Conservation (phyloP, 2,329 filamentous ascomycete species). For the Epichloe elymi region DNA sequence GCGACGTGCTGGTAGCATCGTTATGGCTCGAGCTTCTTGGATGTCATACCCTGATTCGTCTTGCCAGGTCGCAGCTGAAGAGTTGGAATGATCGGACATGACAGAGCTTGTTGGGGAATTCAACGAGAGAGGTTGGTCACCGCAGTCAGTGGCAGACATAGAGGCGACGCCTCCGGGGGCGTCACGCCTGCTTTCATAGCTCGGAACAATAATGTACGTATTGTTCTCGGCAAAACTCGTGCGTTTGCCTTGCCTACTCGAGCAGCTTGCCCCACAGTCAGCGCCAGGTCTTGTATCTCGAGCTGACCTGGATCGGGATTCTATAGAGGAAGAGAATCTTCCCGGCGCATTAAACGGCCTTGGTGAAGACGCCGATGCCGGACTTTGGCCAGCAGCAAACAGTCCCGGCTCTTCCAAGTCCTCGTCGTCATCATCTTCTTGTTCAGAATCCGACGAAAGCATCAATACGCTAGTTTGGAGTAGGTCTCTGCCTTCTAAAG, state of each 20-base stretch:
- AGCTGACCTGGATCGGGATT: slow-evolving; percentile 6
- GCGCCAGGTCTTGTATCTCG: slow-evolving; percentile 4
- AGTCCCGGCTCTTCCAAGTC: slow-evolving; percentile 1
- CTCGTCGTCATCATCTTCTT: slow-evolving; percentile 22
- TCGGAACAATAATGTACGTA: slow-evolving; percentile 30
- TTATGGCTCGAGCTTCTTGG: slow-evolving; percentile 27
- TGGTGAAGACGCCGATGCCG: neutral
- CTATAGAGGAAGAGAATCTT: slow-evolving; percentile 3
- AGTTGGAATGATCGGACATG: slow-evolving; percentile 25
- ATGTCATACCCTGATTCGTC: slow-evolving; percentile 18
- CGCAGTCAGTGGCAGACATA: slow-evolving; percentile 14
- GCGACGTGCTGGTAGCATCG: slow-evolving; percentile 20
- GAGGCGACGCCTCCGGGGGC: slow-evolving; percentile 8
- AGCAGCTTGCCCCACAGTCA: slow-evolving; percentile 1
- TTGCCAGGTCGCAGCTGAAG: slow-evolving; percentile 21
- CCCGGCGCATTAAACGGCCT: neutral
- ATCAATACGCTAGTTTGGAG: slow-evolving; percentile 42
- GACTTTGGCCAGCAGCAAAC: neutral
- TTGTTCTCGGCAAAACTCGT: slow-evolving; percentile 27
- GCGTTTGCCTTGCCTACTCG: slow-evolving; percentile 24
- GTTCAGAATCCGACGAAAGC: slow-evolving; percentile 43
- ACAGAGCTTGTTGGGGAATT: slow-evolving; percentile 17
- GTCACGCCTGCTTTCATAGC: slow-evolving; percentile 5
- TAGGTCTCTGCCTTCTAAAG: slow-evolving; percentile 37
- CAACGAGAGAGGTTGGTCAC: slow-evolving; percentile 13